A percentile compares a stretch with the other conserved stretches of the same genome.
phyloP scores from a whole-genome alignment of 2,329 filamentous ascomycete genomes.

The Leptoxyphium fumago region DNA sequence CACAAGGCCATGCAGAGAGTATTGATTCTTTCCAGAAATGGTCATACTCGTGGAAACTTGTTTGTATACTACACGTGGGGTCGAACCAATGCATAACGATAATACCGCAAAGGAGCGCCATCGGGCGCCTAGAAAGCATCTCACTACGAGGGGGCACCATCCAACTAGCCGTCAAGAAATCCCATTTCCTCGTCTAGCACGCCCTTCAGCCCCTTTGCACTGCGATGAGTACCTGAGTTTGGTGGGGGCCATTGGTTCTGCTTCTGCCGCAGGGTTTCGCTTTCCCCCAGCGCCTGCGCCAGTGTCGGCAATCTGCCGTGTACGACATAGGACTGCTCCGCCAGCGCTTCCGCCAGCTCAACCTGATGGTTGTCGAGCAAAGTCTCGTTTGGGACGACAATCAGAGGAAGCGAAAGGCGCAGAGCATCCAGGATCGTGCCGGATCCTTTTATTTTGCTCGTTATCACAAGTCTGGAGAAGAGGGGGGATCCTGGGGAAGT shows the following conservation, averaged over 20 bases:
- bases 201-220: constrained; percentile 30
- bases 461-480: not conserved
- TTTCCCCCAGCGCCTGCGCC: constrained; percentile 29
- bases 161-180: constrained; percentile 27
- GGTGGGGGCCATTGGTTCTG: constrained; percentile 37
- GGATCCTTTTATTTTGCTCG: constrained; percentile 45
- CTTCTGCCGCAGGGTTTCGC: constrained; percentile 30
- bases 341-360: constrained; percentile 67
- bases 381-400: constrained; percentile 74
- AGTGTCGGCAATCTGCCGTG: constrained; percentile 49
- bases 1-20: too few relatives aligned
- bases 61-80: too few relatives aligned
- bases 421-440: constrained; percentile 79
- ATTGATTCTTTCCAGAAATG: too few relatives aligned
- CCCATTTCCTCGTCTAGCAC: constrained; percentile 45
- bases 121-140: not conserved
- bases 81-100: too few relatives aligned
- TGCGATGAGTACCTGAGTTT: constrained; percentile 28
- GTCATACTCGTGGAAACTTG: too few relatives aligned
- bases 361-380: constrained; percentile 84
- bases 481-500: not conserved
- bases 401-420: constrained; percentile 56
- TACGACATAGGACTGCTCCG: constrained; percentile 61
- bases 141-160: not conserved
- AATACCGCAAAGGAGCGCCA: not conserved